Evolutionary conservation across 2,329 filamentous ascomycete genomes (phyloP), one percentile per base, ranked within the genome.

Genomic region (Atkinsonella texensis): DNA sequence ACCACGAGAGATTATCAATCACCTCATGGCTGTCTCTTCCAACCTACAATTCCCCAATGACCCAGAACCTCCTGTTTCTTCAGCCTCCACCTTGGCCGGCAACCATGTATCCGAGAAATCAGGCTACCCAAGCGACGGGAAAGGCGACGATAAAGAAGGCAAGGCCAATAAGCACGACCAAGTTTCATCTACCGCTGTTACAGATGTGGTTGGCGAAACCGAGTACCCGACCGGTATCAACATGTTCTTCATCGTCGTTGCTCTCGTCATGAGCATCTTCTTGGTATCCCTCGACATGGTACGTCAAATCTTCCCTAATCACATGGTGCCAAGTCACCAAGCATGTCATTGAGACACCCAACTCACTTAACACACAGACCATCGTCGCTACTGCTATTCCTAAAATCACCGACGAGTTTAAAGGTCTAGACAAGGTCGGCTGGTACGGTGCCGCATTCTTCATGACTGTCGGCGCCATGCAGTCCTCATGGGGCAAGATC

Each of bases 401-500:
- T 10, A 74, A 74, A 54, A 79, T 80, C 58, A 78, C 76, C 1
- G 71, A 70, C 55, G 70, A 75, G 41, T 75, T 77, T 64, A 66
- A 74, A 52, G 68, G 72, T 46, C 68, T 79, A 17, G 68, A 71
- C 38, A 73, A 79, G 54, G 71, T 79, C 12, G 73, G 74, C 20
- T 83, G 80, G 80, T 83, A 83, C 56, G 77, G 76, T 2, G 70
- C 75, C 15, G 74, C 74, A 42, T 79, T 74, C 57, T 76, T 77
- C 62, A 66, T 77, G 57, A 74, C 72, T 1, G 60, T 73, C 32
- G 73, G 68, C 10, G 65, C 65, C 52, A 68, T 72, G 57, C 71
- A 74, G 58, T 69, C 70, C 43, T 66, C 67, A 15, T 74, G 68
- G 66, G 72, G 72, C 49, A 76, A 76, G 50, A 65, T 65, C 3